Percentiles rank a stretch among this genome's conserved stretches.
phyloP scores from a whole-genome alignment of 306 rosid genomes.

The Hylodesmum podocarpum region DNA sequence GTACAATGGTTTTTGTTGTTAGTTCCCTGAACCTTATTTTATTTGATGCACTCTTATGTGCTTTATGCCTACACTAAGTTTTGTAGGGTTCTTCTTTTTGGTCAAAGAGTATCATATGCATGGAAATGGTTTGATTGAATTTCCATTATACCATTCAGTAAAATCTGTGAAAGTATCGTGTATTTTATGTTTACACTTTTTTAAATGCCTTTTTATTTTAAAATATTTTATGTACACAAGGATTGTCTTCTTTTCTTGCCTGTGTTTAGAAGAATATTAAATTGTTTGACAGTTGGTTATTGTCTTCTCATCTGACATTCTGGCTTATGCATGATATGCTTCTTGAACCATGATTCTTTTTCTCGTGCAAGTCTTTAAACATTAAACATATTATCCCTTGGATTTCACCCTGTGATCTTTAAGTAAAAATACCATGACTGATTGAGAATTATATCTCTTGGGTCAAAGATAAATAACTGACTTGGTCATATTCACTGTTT shows the following conservation, averaged over 20 bases:
- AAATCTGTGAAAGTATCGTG: conserved; percentile 18
- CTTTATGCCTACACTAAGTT: neutral
- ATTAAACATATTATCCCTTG: neutral
- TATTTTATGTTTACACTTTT: conserved; percentile 16
- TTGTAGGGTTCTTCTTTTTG: neutral
- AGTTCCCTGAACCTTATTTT: conserved; percentile 12
- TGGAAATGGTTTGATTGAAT: neutral
- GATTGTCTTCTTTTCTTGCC: neutral
- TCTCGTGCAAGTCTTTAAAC: neutral
- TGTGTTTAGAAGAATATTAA: conserved; percentile 26
- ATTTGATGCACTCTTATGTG: neutral
- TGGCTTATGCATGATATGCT: conserved; percentile 11
- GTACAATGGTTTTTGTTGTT: conserved; percentile 40
- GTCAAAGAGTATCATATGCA: neutral
- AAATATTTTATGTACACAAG: neutral
- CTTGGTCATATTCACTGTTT: neutral
- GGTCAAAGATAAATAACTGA: neutral
- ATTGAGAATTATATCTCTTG: neutral
- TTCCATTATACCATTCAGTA: neutral
- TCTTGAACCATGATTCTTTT: conserved; percentile 3
- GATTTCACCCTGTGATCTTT: neutral
- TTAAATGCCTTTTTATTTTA: neutral
- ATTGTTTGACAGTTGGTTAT: neutral
- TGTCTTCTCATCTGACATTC: conserved; percentile 10
- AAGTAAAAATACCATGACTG: conserved; percentile 6